Evolutionary conservation across 2,329 filamentous ascomycete genomes (phyloP).

Genomic region (Dendrostoma leiphaemia): DNA sequence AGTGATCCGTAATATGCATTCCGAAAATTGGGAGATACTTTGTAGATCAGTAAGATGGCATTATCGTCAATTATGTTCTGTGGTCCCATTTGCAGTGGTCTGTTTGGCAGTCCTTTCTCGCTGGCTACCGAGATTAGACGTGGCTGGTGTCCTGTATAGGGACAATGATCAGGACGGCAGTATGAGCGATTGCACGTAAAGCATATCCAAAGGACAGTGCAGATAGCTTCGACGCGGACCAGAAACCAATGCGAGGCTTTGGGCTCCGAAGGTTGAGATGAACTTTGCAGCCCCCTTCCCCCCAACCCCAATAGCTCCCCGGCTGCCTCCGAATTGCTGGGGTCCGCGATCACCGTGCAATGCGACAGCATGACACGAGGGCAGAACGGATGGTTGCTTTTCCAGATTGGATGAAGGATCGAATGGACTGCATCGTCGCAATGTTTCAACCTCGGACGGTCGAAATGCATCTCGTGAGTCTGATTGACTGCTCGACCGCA

Average conservation of each 20-base stretch:
- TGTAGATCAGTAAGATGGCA: not conserved
- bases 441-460: not conserved
- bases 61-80: not conserved
- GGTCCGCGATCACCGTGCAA: conserved; percentile 1
- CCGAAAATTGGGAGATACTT: not conserved
- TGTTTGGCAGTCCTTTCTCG: no score
- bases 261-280: not conserved
- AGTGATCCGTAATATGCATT: not conserved
- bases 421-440: not conserved
- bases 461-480: not conserved
- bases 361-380: conserved; percentile 5
- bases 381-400: not conserved
- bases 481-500: not conserved
- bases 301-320: conserved; percentile 5
- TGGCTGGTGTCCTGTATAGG: no score
- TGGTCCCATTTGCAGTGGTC: no score
- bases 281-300: not conserved
- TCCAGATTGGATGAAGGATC: not conserved
- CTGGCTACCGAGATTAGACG: not conserved
- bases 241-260: no score
- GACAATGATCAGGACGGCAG: no score
- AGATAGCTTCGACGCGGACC: no score
- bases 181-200: no score
- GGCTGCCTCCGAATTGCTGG: conserved; percentile 16
- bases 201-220: no score